phyloP scores from a whole-genome alignment of 116 monocot genomes.

The Cymodocea nodosa region DNA sequence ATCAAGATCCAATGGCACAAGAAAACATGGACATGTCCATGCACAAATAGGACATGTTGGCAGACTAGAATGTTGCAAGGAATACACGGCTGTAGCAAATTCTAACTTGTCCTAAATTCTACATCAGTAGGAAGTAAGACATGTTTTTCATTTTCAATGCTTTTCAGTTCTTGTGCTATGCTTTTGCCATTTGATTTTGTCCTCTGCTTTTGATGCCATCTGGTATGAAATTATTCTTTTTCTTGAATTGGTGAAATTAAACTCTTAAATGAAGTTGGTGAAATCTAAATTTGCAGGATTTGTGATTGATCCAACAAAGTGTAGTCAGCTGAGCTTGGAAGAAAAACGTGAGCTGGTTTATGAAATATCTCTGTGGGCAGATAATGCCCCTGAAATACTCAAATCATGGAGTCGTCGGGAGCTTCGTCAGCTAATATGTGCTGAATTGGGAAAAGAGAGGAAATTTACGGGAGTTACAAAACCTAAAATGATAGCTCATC shows the following conservation, averaged over 20 bases:
- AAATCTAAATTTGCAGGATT: slow-evolving; percentile 28
- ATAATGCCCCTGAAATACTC: slow-evolving; percentile 63
- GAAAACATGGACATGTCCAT: no score
- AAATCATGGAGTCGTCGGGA: slow-evolving; percentile 67
- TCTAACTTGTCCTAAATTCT: no score
- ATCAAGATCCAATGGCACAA: no score
- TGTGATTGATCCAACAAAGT: slow-evolving; percentile 51
- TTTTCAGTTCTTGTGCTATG: no score
- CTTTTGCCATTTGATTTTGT: no score
- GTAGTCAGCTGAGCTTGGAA: slow-evolving; percentile 55
- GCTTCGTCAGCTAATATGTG: slow-evolving; percentile 74
- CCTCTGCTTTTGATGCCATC: no score
- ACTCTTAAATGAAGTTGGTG: not conserved
- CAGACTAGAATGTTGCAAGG: no score
- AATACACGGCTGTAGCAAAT: no score
- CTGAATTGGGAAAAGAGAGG: slow-evolving; percentile 62
- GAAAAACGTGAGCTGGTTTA: slow-evolving; percentile 70
- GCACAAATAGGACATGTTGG: no score
- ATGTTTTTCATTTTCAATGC: no score
- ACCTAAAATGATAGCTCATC: slow-evolving; percentile 67
- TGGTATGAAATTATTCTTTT: not conserved
- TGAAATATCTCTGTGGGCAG: slow-evolving; percentile 50
- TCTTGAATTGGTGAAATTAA: not conserved
- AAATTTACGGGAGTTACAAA: slow-evolving; percentile 13
- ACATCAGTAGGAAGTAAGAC: no score